A percentile compares a stretch with the other conserved stretches of the same genome.
phyloP scores from a whole-genome alignment of 495 filamentous ascomycete species.

The Chaetomium fimeti region DNA sequence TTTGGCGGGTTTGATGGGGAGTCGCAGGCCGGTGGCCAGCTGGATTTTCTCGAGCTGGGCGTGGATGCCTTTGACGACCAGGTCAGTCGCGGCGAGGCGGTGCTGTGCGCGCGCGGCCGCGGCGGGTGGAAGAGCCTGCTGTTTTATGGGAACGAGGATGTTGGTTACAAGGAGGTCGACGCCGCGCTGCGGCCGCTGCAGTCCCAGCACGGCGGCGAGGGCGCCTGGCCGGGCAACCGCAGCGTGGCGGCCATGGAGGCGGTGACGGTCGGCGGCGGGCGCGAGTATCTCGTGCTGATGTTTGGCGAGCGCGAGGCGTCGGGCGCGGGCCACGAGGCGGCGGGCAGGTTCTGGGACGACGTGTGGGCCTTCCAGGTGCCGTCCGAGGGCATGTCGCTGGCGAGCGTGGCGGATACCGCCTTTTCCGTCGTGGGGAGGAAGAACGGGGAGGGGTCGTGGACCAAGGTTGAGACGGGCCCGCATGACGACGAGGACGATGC shows the following conservation, averaged over 20 bases:
- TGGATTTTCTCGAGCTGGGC: constrained; percentile 60
- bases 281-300: constrained; percentile 60
- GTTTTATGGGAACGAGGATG: constrained; percentile 26
- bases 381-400: constrained; percentile 49
- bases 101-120: constrained; percentile 36
- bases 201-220: neutral
- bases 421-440: constrained; percentile 53
- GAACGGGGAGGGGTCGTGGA: constrained; percentile 55
- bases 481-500: constrained; percentile 48
- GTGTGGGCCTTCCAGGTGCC: constrained; percentile 72
- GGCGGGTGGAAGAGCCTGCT: constrained; percentile 43
- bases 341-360: constrained; percentile 67
- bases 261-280: constrained; percentile 51
- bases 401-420: constrained; percentile 53
- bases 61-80: constrained; percentile 52
- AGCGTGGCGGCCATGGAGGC: constrained; percentile 49
- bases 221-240: constrained; percentile 44
- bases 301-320: constrained; percentile 67
- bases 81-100: constrained; percentile 31
- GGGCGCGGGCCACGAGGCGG: constrained; percentile 60
- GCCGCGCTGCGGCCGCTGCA: constrained; percentile 29
- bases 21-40: constrained; percentile 58
- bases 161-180: constrained; percentile 33
- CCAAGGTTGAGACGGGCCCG: constrained; percentile 41
- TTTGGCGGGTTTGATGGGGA: constrained; percentile 73